Conservation (phyloP, 352 stramenopile species). For the Phytophthora citrophthora region DNA sequence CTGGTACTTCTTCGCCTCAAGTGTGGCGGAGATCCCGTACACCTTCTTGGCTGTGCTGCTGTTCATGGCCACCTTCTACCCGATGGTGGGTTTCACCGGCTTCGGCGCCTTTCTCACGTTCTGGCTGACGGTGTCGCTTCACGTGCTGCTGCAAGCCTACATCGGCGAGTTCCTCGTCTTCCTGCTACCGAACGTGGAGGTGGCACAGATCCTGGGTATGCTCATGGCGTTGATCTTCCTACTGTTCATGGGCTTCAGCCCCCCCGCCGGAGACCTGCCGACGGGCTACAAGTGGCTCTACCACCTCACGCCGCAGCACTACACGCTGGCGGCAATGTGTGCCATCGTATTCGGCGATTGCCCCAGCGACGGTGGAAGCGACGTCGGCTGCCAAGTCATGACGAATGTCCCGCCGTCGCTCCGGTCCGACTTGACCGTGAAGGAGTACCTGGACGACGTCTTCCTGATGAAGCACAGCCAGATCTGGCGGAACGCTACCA, state of each 20-base stretch:
- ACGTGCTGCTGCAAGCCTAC: constrained; percentile 28
- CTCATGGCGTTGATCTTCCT: constrained; percentile 22
- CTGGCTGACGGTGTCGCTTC: constrained; percentile 22
- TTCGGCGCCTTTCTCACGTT: constrained; percentile 13
- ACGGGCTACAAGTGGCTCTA: constrained; percentile 26
- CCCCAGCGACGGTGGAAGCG: constrained; percentile 3
- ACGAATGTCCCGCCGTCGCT: constrained; percentile 30
- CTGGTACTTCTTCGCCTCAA: constrained; percentile 23
- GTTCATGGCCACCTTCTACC: constrained; percentile 23
- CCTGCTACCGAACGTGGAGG: constrained; percentile 36
- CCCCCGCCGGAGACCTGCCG: constrained; percentile 17
- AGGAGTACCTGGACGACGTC: constrained; percentile 27
- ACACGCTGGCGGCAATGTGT: constrained; percentile 8
- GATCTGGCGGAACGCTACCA: constrained; percentile 6
- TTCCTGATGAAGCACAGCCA: constrained; percentile 38
- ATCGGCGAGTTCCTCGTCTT: constrained; percentile 35
- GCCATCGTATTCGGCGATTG: constrained; percentile 13
- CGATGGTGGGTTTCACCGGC: constrained; percentile 24
- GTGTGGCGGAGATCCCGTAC: constrained; percentile 54
- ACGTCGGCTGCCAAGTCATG: constrained; percentile 34
- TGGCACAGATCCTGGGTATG: constrained; percentile 51
- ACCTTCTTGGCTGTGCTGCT: constrained; percentile 21
- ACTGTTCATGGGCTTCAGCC: constrained; percentile 29
- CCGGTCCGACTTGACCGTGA: constrained; percentile 21
- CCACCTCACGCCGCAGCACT: constrained; percentile 20